These are phyloP conservation scores for Tricholoma flavovirens DNA, from an alignment of 768 basidiomycete genomes.

Conservation along the genomic window DNA sequence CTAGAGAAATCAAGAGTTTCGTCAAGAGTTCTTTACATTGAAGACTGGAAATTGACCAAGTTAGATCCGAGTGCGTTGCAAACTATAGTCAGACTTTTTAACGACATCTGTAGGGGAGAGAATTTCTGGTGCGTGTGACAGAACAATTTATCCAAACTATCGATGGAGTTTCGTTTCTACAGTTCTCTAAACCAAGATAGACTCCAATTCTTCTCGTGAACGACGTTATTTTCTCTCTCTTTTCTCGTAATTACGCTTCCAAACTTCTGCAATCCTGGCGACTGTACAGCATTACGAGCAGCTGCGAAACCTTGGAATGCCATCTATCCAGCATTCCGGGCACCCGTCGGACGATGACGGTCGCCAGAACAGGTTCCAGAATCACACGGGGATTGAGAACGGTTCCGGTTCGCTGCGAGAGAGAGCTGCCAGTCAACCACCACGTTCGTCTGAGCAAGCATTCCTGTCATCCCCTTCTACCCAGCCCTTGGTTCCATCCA, in stretches of 20 bases:
- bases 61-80: conserved; percentile 13
- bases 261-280: conserved; percentile 17
- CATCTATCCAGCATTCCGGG: conserved; percentile 24
- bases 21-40: conserved; percentile 3
- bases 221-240: conserved; percentile 5
- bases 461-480: conserved; percentile 49
- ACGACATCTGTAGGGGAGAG: conserved; percentile 11
- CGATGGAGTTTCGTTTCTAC: background rate
- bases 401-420: conserved; percentile 45
- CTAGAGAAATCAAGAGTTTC: conserved; percentile 12
- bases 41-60: conserved; percentile 8
- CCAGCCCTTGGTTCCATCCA: conserved; percentile 46
- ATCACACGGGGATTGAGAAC: conserved; percentile 33
- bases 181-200: conserved; percentile 7
- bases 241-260: conserved; percentile 8
- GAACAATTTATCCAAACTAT: background rate
- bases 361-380: conserved; percentile 56
- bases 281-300: conserved; percentile 19
- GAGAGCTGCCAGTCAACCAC: conserved; percentile 68
- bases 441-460: conserved; percentile 41
- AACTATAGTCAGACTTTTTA: conserved; percentile 11
- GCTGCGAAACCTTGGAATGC: conserved; percentile 16
- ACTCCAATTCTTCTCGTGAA: conserved; percentile 5
- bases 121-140: conserved; percentile 11
- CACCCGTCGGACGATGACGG: conserved; percentile 46